Conservation (phyloP, 176 grass and related monocot species). For the Hyparrhenia diplandra region DNA sequence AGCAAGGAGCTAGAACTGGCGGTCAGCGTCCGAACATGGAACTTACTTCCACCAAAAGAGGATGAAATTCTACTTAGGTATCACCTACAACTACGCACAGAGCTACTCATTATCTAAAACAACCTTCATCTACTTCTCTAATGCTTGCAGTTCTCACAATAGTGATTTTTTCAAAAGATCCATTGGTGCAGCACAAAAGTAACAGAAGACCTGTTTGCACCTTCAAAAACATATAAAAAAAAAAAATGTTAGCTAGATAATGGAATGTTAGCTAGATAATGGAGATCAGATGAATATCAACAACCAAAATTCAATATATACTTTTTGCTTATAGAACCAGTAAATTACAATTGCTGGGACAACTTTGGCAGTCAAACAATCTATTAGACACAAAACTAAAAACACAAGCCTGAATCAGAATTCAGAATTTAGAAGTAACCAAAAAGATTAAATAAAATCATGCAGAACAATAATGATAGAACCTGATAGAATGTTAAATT, state of each 20-base stretch:
- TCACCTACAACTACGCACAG: constrained; percentile 1
- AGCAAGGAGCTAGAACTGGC: constrained; percentile 78
- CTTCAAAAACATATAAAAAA: constrained; percentile 33
- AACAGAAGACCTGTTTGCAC: constrained; percentile 73
- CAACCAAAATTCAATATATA: background rate
- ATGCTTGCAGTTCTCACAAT: constrained; percentile 37
- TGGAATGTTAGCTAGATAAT: background rate
- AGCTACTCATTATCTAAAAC: background rate
- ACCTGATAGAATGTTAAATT: background rate
- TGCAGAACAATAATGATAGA: background rate
- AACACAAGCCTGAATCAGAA: background rate
- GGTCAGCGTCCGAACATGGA: constrained; percentile 36
- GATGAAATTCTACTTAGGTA: background rate
- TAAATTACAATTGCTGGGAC: background rate
- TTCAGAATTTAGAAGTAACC: background rate
- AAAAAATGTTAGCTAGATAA: constrained; percentile 58
- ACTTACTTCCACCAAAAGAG: background rate
- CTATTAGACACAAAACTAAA: background rate
- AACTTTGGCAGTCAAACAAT: background rate
- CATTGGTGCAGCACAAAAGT: constrained; percentile 61
- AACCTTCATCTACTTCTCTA: constrained; percentile 24
- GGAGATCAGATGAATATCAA: background rate
- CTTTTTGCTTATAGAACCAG: background rate
- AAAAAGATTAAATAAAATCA: background rate
- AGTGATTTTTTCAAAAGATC: constrained; percentile 25